Evolutionary conservation across 225 moss, liverwort and hornwort species (phyloP).

Genomic region (Lunularia cruciata): DNA sequence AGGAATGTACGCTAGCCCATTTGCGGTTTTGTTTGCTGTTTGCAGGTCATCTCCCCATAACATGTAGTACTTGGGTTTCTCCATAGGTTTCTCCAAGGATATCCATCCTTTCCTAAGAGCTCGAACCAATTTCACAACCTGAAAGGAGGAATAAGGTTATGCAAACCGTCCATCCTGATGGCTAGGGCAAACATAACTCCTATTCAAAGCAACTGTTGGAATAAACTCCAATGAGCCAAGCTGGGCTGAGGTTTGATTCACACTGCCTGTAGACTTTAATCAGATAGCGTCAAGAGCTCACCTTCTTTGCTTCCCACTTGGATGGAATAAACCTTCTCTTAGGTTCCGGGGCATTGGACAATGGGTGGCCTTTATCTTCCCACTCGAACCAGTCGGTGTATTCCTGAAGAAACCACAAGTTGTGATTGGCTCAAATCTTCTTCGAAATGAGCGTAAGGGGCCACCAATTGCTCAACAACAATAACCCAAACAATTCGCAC

Average conservation of each 20-base stretch:
- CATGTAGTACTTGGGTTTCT: constrained; percentile 73
- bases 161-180: not conserved
- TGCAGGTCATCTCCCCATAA: constrained; percentile 92
- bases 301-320: constrained; percentile 99
- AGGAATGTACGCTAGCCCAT: constrained; percentile 86
- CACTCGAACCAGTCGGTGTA: constrained; percentile 97
- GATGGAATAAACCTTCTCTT: constrained; percentile 96
- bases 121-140: constrained; percentile 96
- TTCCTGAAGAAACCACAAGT: constrained; percentile 46
- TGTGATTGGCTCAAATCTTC: not conserved
- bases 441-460: too few relatives aligned
- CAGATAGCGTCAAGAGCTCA: constrained; percentile 23
- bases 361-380: constrained; percentile 94
- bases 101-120: constrained; percentile 96
- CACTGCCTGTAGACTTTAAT: not conserved
- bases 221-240: too few relatives aligned
- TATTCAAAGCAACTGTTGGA: too few relatives aligned
- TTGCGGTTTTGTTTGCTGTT: constrained; percentile 72
- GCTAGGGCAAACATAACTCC: not conserved
- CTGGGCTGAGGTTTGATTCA: too few relatives aligned
- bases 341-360: constrained; percentile 83
- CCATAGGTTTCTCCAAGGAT: constrained; percentile 74
- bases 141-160: constrained; percentile 6
- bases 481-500: not conserved
- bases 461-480: too few relatives aligned